A percentile compares a stretch with the other conserved stretches of the same genome.
Evolutionary conservation across 2,329 filamentous ascomycete genomes (phyloP).

Genomic region (Beauveria caledonica): DNA sequence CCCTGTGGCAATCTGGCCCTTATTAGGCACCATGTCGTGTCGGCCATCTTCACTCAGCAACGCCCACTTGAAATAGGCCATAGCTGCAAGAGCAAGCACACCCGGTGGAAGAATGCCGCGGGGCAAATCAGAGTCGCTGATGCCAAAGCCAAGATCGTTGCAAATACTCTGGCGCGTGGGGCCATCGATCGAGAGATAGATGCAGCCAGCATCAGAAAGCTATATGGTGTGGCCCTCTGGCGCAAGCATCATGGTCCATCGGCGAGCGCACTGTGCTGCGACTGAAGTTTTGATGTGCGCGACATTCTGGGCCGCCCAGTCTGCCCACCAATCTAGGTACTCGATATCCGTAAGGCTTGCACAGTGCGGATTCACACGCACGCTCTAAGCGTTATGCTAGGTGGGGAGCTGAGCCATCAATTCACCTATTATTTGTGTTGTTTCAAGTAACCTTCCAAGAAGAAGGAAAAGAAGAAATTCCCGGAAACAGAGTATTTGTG

Average conservation of each 20-base stretch:
- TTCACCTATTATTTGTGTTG: no score
- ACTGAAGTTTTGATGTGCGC: no score
- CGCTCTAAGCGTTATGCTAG: slow-evolving; percentile 23
- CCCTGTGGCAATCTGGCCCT: no score
- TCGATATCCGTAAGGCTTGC: slow-evolving; percentile 20
- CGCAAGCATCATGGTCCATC: no score
- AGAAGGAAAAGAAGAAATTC: no score
- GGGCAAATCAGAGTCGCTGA: background rate
- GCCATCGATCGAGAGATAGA: background rate
- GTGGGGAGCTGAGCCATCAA: slow-evolving; percentile 13
- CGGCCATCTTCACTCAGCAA: background rate
- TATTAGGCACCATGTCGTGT: background rate
- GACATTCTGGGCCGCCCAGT: no score
- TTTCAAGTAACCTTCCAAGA: no score
- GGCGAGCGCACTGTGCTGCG: no score
- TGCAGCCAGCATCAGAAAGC: background rate
- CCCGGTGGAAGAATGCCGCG: background rate
- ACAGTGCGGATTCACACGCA: background rate
- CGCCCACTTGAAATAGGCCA: background rate
- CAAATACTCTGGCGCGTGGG: background rate
- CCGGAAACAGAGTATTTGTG: no score
- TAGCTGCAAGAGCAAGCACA: background rate
- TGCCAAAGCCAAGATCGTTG: background rate
- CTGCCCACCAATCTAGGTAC: slow-evolving; percentile 11
- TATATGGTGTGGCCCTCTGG: background rate